Evolutionary conservation across 2,329 filamentous ascomycete genomes (phyloP).

Genomic region (Cordyceps fumosorosea): DNA sequence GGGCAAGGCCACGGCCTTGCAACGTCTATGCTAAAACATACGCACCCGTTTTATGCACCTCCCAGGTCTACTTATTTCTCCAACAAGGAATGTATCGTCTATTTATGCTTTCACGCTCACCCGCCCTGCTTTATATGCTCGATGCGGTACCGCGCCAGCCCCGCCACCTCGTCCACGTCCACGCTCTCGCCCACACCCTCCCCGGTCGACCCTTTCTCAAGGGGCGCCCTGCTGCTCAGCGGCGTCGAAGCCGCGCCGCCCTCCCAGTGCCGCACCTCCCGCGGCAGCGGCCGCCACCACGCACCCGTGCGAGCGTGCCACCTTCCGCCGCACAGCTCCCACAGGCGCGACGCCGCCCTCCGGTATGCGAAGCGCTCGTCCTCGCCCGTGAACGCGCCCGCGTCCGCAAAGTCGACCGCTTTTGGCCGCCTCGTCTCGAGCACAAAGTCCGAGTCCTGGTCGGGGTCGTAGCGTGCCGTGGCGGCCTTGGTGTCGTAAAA

Average conservation of each 20-base stretch:
- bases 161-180: constrained; percentile 31
- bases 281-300: constrained; percentile 67
- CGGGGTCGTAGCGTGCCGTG: constrained; percentile 45
- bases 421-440: constrained; percentile 23
- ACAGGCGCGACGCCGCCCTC: constrained; percentile 67
- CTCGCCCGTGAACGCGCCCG: constrained; percentile 66
- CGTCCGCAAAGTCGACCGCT: constrained; percentile 58
- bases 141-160: constrained; percentile 32
- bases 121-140: constrained; percentile 26
- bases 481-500: constrained; percentile 47
- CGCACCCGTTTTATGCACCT: neutral
- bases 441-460: constrained; percentile 52
- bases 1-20: neutral
- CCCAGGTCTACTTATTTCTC: neutral
- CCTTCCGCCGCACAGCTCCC: constrained; percentile 68
- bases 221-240: constrained; percentile 10
- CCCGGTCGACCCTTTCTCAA: constrained; percentile 12
- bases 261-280: constrained; percentile 63
- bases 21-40: neutral
- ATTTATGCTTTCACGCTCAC: neutral
- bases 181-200: constrained; percentile 30
- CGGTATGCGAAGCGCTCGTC: constrained; percentile 80
- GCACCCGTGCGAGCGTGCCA: constrained; percentile 61
- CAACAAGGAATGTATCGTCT: neutral
- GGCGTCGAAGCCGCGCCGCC: constrained; percentile 24